phyloP scores from a whole-genome alignment of 2,329 filamentous ascomycete genomes.

The Trichoderma koningiopsis region DNA sequence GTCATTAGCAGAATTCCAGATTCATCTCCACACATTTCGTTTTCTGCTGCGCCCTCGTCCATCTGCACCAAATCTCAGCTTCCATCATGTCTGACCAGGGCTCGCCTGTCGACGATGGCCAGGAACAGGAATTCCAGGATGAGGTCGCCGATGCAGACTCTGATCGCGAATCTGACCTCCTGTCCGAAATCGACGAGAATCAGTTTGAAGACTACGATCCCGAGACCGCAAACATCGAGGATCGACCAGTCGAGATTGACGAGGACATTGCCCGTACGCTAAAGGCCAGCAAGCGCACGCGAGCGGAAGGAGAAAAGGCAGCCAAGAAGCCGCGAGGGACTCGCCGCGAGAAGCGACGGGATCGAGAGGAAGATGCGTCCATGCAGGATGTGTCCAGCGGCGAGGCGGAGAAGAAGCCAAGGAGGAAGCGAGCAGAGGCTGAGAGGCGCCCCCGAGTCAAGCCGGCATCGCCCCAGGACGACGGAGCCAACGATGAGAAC shows the following conservation, averaged over 20 bases:
- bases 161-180: conserved; percentile 60
- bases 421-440: conserved; percentile 52
- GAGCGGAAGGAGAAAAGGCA: conserved; percentile 59
- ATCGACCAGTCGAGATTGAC: conserved; percentile 67
- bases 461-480: conserved; percentile 55
- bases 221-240: conserved; percentile 62
- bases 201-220: conserved; percentile 72
- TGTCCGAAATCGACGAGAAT: conserved; percentile 70
- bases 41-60: not conserved
- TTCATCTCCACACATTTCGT: not conserved
- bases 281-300: conserved; percentile 67
- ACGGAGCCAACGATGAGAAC: conserved; percentile 75
- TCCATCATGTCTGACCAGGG: conserved; percentile 51
- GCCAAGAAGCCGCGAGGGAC: conserved; percentile 75
- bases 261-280: conserved; percentile 65
- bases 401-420: conserved; percentile 47
- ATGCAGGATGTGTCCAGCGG: conserved; percentile 51
- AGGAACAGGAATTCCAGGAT: conserved; percentile 47
- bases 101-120: conserved; percentile 47
- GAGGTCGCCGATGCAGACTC: conserved; percentile 47
- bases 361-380: conserved; percentile 52
- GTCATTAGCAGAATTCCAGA: not conserved
- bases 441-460: conserved; percentile 53
- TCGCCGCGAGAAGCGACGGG: conserved; percentile 64
- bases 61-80: not conserved